Conservation (phyloP, 352 stramenopile species). For the Plasmopara muralis region DNA sequence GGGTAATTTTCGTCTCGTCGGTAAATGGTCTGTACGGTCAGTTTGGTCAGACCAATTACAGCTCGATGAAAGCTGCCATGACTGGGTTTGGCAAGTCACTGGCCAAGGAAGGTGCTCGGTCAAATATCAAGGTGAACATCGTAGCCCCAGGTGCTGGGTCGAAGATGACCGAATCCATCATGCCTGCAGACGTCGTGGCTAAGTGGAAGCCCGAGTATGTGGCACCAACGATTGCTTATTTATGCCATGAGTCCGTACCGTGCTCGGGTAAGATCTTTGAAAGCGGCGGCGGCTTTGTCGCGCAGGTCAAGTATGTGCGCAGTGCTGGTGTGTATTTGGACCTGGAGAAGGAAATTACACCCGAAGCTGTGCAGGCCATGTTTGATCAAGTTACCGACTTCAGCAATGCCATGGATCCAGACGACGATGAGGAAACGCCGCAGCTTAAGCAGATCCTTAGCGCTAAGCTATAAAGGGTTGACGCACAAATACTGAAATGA, state of each 20-base stretch:
- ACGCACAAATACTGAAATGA: slow-evolving; percentile 17
- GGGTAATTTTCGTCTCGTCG: slow-evolving; percentile 83
- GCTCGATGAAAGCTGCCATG: slow-evolving; percentile 87
- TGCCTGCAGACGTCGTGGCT: slow-evolving; percentile 75
- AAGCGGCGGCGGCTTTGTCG: slow-evolving; percentile 77
- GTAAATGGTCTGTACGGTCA: slow-evolving; percentile 87
- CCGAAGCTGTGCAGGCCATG: slow-evolving; percentile 69
- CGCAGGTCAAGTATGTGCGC: slow-evolving; percentile 78
- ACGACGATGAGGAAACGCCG: slow-evolving; percentile 66
- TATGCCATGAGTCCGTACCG: slow-evolving; percentile 78
- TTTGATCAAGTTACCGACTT: slow-evolving; percentile 78
- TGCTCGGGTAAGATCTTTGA: slow-evolving; percentile 77
- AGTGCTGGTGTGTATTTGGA: slow-evolving; percentile 63
- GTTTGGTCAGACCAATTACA: slow-evolving; percentile 90
- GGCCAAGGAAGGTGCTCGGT: slow-evolving; percentile 70
- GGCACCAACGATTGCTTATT: slow-evolving; percentile 76
- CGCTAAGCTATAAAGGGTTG: slow-evolving; percentile 50
- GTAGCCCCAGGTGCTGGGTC: slow-evolving; percentile 80
- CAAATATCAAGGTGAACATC: slow-evolving; percentile 88
- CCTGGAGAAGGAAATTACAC: slow-evolving; percentile 61
- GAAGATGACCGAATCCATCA: slow-evolving; percentile 83
- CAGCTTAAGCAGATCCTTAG: slow-evolving; percentile 77
- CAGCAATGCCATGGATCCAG: slow-evolving; percentile 59
- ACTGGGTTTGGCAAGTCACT: slow-evolving; percentile 90
- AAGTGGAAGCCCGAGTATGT: slow-evolving; percentile 87